Evolutionary conservation across 305 asterid species (phyloP).

Genomic region (Andrographis paniculata): DNA sequence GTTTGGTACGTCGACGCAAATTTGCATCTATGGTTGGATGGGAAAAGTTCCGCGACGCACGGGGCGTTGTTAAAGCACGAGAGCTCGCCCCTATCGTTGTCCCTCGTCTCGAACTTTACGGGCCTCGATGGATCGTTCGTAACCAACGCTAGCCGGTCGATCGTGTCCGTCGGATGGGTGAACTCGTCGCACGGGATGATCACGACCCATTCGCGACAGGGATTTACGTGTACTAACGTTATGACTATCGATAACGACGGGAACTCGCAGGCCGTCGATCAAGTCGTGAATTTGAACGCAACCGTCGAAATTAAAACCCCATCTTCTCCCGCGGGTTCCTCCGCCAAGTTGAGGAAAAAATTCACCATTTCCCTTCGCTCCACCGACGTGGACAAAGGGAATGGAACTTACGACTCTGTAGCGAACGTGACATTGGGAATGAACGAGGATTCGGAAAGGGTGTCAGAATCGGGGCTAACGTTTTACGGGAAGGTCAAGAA

Average conservation of each 20-base stretch:
- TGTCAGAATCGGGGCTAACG: slow-evolving; percentile 25
- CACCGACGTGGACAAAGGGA: slow-evolving; percentile 35
- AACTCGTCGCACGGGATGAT: slow-evolving; percentile 63
- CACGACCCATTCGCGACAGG: slow-evolving; percentile 36
- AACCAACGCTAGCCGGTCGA: slow-evolving; percentile 41
- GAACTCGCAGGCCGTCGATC: slow-evolving; percentile 54
- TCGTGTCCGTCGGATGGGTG: slow-evolving; percentile 47
- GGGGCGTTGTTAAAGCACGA: slow-evolving; percentile 42
- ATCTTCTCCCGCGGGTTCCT: slow-evolving; percentile 19
- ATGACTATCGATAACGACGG: slow-evolving; percentile 59
- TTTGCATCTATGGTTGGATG: slow-evolving; percentile 87
- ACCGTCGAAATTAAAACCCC: slow-evolving; percentile 27
- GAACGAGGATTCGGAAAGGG: slow-evolving; percentile 32
- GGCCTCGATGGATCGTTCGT: slow-evolving; percentile 57
- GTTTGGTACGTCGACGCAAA: slow-evolving; percentile 92
- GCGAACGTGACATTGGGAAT: slow-evolving; percentile 50
- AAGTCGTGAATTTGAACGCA: slow-evolving; percentile 37
- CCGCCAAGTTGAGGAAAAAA: slow-evolving; percentile 24
- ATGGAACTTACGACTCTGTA: slow-evolving; percentile 34
- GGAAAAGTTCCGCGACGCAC: slow-evolving; percentile 29
- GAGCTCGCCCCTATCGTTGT: slow-evolving; percentile 26
- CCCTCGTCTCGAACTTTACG: slow-evolving; percentile 35
- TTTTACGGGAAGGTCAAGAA: slow-evolving; percentile 31
- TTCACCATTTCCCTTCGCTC: slow-evolving; percentile 33
- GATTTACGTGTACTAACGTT: slow-evolving; percentile 33